Evolutionary conservation across 495 filamentous ascomycete species (phyloP).

Genomic region (Beverwykella pulmonaria): DNA sequence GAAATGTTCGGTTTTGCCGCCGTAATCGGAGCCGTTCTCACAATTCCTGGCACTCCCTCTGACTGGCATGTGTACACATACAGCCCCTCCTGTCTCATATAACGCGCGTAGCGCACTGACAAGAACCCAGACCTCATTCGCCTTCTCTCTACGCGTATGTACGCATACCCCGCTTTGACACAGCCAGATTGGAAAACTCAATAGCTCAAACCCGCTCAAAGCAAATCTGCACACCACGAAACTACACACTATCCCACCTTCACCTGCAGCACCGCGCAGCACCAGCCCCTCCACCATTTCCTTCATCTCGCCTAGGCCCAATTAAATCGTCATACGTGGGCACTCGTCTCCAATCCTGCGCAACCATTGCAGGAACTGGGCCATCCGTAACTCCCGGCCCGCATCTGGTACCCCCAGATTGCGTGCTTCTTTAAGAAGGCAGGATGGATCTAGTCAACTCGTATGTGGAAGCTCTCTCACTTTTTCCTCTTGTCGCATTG

Average conservation of each 20-base stretch:
- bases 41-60: background rate
- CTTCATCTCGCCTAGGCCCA: conserved; percentile 5
- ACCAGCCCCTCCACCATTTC: background rate
- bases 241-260: conserved; percentile 19
- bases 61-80: conserved; percentile 2
- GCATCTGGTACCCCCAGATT: conserved; percentile 6
- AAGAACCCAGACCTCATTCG: conserved; percentile 1
- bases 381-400: background rate
- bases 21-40: conserved; percentile 27
- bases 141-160: conserved; percentile 17
- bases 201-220: background rate
- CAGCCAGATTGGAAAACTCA: background rate
- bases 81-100: conserved; percentile 1
- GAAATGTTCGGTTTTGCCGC: background rate
- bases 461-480: conserved; percentile 21
- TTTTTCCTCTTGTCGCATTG: conserved; percentile 1
- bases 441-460: conserved; percentile 40
- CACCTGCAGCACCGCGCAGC: conserved; percentile 6
- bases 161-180: conserved; percentile 23
- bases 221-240: conserved; percentile 19
- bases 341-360: conserved; percentile 9
- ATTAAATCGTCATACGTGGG: conserved; percentile 26
- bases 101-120: conserved; percentile 6
- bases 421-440: conserved; percentile 20
- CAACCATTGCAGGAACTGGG: background rate